These are phyloP conservation scores for Neofusicoccum sp. DNA, from an alignment of 2,329 filamentous ascomycete species.

Conservation along the genomic window DNA sequence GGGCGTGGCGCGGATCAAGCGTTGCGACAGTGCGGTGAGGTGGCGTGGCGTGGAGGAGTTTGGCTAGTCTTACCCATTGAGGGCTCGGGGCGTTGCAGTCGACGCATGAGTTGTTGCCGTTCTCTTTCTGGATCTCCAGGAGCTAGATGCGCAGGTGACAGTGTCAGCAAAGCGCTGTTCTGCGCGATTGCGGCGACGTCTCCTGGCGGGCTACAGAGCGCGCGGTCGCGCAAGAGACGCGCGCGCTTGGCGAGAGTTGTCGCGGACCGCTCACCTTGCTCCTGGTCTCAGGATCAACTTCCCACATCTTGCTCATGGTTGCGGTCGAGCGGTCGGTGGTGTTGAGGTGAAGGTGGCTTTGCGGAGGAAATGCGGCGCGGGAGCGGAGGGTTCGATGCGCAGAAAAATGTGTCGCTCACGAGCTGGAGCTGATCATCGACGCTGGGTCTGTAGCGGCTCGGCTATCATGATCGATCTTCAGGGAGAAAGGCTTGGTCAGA, in stretches of 20 bases:
- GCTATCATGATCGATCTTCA: slow-evolving; percentile 7
- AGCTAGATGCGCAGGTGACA: slow-evolving; percentile 55
- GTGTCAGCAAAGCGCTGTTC: background rate
- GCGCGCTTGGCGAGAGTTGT: background rate
- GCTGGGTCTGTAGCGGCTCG: background rate
- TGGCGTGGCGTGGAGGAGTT: slow-evolving; percentile 15
- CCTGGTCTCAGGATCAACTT: slow-evolving; percentile 95
- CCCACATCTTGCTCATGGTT: slow-evolving; percentile 80
- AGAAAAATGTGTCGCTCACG: background rate
- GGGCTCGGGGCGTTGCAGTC: slow-evolving; percentile 94
- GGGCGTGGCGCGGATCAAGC: slow-evolving; percentile 1
- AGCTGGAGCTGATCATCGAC: background rate
- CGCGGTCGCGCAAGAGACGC: background rate
- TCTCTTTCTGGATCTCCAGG: slow-evolving; percentile 83
- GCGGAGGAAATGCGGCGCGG: slow-evolving; percentile 8
- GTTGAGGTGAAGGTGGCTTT: slow-evolving; percentile 9
- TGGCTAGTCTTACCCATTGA: slow-evolving; percentile 73
- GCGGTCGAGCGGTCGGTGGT: slow-evolving; percentile 13
- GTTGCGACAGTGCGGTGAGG: background rate
- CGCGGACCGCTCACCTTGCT: slow-evolving; percentile 68
- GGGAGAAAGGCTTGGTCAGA: background rate
- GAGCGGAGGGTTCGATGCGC: background rate
- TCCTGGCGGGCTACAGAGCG: too few relatives aligned
- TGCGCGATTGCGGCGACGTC: background rate
- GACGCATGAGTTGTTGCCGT: slow-evolving; percentile 86